Evolutionary conservation across 768 basidiomycete genomes (phyloP), one percentile per base, ranked within the genome.

Genomic region (Tephrocybe sp.): DNA sequence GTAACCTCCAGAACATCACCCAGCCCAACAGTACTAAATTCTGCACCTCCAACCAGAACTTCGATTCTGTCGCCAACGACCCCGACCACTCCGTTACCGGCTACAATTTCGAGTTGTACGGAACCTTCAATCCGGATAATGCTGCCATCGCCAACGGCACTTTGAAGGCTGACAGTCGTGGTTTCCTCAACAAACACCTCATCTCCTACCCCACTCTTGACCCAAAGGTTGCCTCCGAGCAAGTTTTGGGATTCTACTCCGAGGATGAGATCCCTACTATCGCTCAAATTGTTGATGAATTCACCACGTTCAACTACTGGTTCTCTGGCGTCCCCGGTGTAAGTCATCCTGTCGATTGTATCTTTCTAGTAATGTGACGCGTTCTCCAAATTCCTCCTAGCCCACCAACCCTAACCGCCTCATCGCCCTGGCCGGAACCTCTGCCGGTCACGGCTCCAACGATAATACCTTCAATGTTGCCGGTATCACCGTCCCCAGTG

Each of bases 261-360:
- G 52, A 57, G 38, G 23, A 34, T 1, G 54, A 61, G 25, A 45
- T 68, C 23, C 64, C 63, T 9, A 61, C 61, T 5, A 27, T 64
- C 16, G 40, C 41, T 1, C 56, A 56, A n/a, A 40, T 67, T 10
- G 63, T 62, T 3, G 49, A 61, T 18, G 52, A 57, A 42, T 67
- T 64, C 42, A 47, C 59, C 29, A 57, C 60, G n/a, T 65, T 65
- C 52, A 62, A 68, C 47, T 54, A 60, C 37, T 67, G 64, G 64
- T 68, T 68, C 52, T 55, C 63, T 16, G 57, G 56, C 29, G 47
- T 67, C 41, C 64, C 63, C 22, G 66, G 66, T 10, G 37, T 42
- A 27, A 27, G 41, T 42, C 29, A 12, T 42, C 25, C 29, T 1
- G 9, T n/a, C 12, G 12, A 11, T 18, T 42, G 15, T 12, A 12